Conservation (phyloP, 1,139 yeast genomes). For the Debaryomycetaceae sp. region DNA sequence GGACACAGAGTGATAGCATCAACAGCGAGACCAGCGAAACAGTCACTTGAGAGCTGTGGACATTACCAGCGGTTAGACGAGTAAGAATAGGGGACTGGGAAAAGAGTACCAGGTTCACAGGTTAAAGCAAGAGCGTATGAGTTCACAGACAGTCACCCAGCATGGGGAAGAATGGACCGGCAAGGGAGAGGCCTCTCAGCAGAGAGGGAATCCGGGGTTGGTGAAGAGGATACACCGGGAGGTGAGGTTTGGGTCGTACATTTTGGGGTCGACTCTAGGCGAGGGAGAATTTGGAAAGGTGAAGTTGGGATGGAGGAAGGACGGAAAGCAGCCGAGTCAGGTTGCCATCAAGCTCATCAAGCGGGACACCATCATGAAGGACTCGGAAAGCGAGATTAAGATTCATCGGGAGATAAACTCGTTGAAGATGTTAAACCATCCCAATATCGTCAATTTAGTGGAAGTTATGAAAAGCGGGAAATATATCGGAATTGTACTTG, state of each 20-base stretch:
- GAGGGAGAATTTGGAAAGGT: slow-evolving; percentile 99
- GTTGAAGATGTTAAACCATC: slow-evolving; percentile 79
- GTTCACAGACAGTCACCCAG: not conserved
- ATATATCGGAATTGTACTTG: slow-evolving; percentile 92
- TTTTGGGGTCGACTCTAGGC: slow-evolving; percentile 91
- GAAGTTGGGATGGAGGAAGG: slow-evolving; percentile 93
- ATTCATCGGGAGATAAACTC: slow-evolving; percentile 93
- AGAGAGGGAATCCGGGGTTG: slow-evolving; percentile 3
- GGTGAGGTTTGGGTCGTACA: slow-evolving; percentile 80
- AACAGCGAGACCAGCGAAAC: not conserved
- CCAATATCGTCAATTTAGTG: slow-evolving; percentile 86
- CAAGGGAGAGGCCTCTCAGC: not conserved
- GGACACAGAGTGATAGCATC: not conserved
- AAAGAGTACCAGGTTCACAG: not conserved
- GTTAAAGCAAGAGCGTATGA: not conserved
- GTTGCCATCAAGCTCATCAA: slow-evolving; percentile 92
- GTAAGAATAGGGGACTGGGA: not conserved
- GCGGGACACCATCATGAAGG: slow-evolving; percentile 79
- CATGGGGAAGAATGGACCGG: not conserved
- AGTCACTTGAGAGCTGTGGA: not conserved
- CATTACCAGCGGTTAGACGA: not conserved
- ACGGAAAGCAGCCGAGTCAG: slow-evolving; percentile 71
- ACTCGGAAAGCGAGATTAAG: slow-evolving; percentile 81
- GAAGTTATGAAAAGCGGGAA: slow-evolving; percentile 93
- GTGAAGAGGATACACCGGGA: slow-evolving; percentile 43